Evolutionary conservation across 768 basidiomycete genomes (phyloP), one percentile per base, ranked within the genome.

Genomic region (Sporobolomyces roseus): DNA sequence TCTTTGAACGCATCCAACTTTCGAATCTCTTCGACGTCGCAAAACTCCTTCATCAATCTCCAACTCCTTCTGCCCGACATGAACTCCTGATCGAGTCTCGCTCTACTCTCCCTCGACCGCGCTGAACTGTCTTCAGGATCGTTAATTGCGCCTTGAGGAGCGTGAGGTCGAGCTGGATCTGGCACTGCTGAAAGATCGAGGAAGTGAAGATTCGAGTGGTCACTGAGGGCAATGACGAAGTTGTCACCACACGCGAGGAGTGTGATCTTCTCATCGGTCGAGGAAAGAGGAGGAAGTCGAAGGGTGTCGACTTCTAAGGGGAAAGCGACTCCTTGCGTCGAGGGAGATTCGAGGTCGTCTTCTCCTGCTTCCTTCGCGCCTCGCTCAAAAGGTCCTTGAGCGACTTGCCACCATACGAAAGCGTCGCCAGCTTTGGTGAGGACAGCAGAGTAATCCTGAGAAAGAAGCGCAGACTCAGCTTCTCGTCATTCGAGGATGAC

Each of bases 221-320:
- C 86, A 19, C 91, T 93, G 74, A 98, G 79, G 17, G 88, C 93
- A 65, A 94, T 79, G 32, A 96, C 77, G 72, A 85, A 83, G 54
- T 82, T 81, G 61, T 90, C 86, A 68, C 91, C 83, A 6, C 85
- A 88, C 13, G 91, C 93, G 50, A 98, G 87, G 78, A 90, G 87
- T 38, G 91, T 82, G 43, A 96, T 81, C 76, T 82, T 82, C 33
- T 71, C 70, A 32, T 48, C 60, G 0, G 35, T 2, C 38, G 38
- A 41, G 0, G 72, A 59, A 2, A 54, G 51, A 9, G 54, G n/a
- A 1, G 73, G 75, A 1, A 74, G 66, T 1, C 55, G 46, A 52
- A 70, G 59, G 25, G 70, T 66, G n/a, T 63, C 64, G 56, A 68
- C 9, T 2, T 51, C 35, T 51, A 65, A 61, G n/a, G 49, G 33